Percentiles rank a stretch among this genome's conserved stretches.
These are phyloP conservation scores for Cyberlindnera galapagoensis DNA, from an alignment of 805 yeast species.

Conservation along the genomic window DNA sequence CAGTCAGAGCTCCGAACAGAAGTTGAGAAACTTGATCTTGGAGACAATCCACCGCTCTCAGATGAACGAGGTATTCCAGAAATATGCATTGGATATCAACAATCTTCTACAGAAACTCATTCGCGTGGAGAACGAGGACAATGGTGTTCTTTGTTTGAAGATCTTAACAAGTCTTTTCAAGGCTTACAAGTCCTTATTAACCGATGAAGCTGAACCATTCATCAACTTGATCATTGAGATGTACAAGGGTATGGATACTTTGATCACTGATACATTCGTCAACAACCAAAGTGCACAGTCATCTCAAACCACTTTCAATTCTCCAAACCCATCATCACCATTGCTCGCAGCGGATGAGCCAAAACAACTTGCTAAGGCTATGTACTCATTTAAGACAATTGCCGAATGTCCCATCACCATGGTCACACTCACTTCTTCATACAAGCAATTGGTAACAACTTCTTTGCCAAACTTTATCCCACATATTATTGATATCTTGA, in stretches of 20 bases:
- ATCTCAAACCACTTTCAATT: conserved; percentile 22
- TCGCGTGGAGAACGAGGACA: conserved; percentile 85
- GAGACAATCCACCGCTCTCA: conserved; percentile 79
- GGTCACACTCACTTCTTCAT: conserved; percentile 86
- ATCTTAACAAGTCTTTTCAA: conserved; percentile 81
- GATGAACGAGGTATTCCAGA: conserved; percentile 74
- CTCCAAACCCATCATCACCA: conserved; percentile 34
- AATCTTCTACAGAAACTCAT: conserved; percentile 54
- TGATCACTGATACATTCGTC: conserved; percentile 67
- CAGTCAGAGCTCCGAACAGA: conserved; percentile 63
- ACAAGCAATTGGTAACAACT: conserved; percentile 65
- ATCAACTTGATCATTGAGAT: conserved; percentile 68
- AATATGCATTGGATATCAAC: conserved; percentile 55
- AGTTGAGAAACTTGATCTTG: conserved; percentile 66
- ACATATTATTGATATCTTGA: conserved; percentile 64
- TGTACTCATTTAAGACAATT: conserved; percentile 81
- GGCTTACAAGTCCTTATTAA: conserved; percentile 62
- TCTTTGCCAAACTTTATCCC: conserved; percentile 78
- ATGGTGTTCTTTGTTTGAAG: conserved; percentile 87
- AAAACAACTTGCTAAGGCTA: conserved; percentile 56
- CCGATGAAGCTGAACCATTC: conserved; percentile 72
- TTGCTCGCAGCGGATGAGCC: conserved; percentile 33
- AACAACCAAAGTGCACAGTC: conserved; percentile 13
- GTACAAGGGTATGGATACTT: conserved; percentile 71
- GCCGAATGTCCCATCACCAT: conserved; percentile 97